phyloP scores from a whole-genome alignment of 257 asterid species.

The Marsdenia floribunda region DNA sequence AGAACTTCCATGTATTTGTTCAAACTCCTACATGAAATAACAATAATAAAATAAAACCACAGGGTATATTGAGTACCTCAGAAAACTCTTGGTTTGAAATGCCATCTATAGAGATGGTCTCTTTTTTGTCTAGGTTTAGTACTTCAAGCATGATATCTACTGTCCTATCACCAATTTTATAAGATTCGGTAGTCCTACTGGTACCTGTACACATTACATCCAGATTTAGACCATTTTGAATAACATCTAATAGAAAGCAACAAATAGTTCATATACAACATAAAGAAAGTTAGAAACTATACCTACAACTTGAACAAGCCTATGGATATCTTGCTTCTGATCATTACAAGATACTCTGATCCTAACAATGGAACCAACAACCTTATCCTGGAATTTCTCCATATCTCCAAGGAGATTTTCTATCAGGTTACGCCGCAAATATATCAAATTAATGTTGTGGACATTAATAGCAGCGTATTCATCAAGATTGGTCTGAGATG shows the following conservation, averaged over 20 bases:
- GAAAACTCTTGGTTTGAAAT: slow-evolving; percentile 79
- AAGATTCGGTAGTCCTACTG: slow-evolving; percentile 56
- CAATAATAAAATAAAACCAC: no score
- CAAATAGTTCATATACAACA: slow-evolving; percentile 14
- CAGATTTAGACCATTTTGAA: slow-evolving; percentile 6
- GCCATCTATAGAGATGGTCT: slow-evolving; percentile 57
- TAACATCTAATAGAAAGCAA: background rate
- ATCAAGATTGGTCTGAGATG: slow-evolving; percentile 41
- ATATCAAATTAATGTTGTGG: slow-evolving; percentile 77
- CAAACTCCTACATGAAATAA: background rate
- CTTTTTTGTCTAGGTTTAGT: slow-evolving; percentile 72
- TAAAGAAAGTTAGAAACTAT: slow-evolving; percentile 19
- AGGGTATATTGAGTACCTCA: slow-evolving; percentile 45
- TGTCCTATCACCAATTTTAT: slow-evolving; percentile 68
- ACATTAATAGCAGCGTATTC: slow-evolving; percentile 85
- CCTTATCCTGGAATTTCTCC: slow-evolving; percentile 58
- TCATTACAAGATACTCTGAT: slow-evolving; percentile 64
- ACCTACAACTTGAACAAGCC: slow-evolving; percentile 98
- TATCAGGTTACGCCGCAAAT: slow-evolving; percentile 64
- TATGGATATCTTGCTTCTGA: slow-evolving; percentile 68
- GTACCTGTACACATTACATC: slow-evolving; percentile 48
- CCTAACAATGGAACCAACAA: slow-evolving; percentile 73
- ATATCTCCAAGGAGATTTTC: slow-evolving; percentile 60
- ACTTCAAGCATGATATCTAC: slow-evolving; percentile 80
- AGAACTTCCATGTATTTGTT: background rate